Percentiles rank a stretch among this genome's conserved stretches.
These are phyloP conservation scores for Xylariaceae sp. DNA, from an alignment of 2,329 filamentous ascomycete genomes.

Conservation along the genomic window DNA sequence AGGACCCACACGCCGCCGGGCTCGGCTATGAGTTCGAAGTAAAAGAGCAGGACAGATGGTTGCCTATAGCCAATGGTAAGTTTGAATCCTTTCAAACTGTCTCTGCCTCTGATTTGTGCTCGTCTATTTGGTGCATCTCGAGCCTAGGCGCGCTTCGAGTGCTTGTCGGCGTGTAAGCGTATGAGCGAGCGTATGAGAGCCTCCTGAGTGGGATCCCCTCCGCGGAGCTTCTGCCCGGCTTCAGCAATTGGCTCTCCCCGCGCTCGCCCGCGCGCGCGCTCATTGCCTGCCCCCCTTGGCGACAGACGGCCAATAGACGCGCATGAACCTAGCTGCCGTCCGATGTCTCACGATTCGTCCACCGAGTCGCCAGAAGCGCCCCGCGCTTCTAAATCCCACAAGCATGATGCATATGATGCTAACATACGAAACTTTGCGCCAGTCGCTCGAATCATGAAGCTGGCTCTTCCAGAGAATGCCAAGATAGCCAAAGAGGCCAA, in stretches of 20 bases:
- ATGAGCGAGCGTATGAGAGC: no score
- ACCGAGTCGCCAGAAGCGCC: conserved; percentile 46
- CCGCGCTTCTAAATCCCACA: conserved; percentile 43
- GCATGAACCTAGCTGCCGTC: conserved; percentile 31
- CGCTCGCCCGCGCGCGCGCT: conserved; percentile 18
- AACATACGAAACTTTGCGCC: conserved; percentile 88
- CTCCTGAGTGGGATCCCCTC: conserved; percentile 45
- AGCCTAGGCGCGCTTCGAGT: conserved; percentile 25
- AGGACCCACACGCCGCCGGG: conserved; percentile 70
- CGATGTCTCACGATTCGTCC: conserved; percentile 56
- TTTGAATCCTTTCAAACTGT: conserved; percentile 38
- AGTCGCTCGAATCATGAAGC: conserved; percentile 99
- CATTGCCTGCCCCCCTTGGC: conserved; percentile 29
- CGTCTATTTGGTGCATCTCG: conserved; percentile 36
- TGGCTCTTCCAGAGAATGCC: conserved; percentile 92
- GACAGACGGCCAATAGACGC: conserved; percentile 34
- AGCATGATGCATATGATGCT: conserved; percentile 65
- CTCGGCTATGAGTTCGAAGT: conserved; percentile 92
- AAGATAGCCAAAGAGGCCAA: conserved; percentile 99
- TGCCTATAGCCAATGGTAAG: conserved; percentile 99
- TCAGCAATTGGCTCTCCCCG: conserved; percentile 33
- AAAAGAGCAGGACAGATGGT: conserved; percentile 99
- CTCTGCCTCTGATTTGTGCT: conserved; percentile 41
- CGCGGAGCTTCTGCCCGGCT: conserved; percentile 34
- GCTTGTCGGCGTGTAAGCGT: not conserved